These are phyloP conservation scores for Gynochthodes officinalis DNA, from an alignment of 257 asterid species.

Conservation along the genomic window DNA sequence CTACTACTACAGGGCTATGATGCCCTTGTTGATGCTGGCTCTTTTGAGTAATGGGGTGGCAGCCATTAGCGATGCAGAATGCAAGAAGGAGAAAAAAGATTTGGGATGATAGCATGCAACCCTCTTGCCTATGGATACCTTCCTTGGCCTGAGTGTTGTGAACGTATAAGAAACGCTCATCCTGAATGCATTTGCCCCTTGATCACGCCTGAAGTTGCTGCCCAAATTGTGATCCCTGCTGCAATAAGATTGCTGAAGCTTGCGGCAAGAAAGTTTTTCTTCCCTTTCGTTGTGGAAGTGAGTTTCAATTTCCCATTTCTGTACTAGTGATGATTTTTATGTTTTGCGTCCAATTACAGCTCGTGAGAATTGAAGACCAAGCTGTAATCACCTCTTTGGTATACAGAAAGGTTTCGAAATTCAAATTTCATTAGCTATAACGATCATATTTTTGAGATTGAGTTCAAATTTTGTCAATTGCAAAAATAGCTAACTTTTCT, in stretches of 20 bases:
- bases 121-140: not conserved
- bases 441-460: too few relatives aligned
- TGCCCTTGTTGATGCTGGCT: not conserved
- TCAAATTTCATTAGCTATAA: too few relatives aligned
- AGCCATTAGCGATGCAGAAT: not conserved
- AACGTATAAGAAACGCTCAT: constrained; percentile 3
- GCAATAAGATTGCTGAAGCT: not conserved
- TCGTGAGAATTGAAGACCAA: too few relatives aligned
- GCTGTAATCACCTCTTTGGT: too few relatives aligned
- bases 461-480: too few relatives aligned
- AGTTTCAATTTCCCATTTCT: constrained; percentile 8
- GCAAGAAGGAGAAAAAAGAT: constrained; percentile 11
- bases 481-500: too few relatives aligned
- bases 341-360: too few relatives aligned
- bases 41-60: not conserved
- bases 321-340: too few relatives aligned
- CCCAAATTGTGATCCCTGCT: not conserved
- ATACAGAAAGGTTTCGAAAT: too few relatives aligned
- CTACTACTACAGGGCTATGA: not conserved
- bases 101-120: constrained; percentile 9
- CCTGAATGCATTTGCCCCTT: constrained; percentile 18
- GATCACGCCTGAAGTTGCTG: constrained; percentile 7
- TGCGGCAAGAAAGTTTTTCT: constrained; percentile 21
- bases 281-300: constrained; percentile 32
- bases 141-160: constrained; percentile 11